Percentiles rank a stretch among this genome's conserved stretches.
These are phyloP conservation scores for Colletotrichum magnum DNA, from an alignment of 2,329 filamentous ascomycete genomes.

Conservation along the genomic window DNA sequence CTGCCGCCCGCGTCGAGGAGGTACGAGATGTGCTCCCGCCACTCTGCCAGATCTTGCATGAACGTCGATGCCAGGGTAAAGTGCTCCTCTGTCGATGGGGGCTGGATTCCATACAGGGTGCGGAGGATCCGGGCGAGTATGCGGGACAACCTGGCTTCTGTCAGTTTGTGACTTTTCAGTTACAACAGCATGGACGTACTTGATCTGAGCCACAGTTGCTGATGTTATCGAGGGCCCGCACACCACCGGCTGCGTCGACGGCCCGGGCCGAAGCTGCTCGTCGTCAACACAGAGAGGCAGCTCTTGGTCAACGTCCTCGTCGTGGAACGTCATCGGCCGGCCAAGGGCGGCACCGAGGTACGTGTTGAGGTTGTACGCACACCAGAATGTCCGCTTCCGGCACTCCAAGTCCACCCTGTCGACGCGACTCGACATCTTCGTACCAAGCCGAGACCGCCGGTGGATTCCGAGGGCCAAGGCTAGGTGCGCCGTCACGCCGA, in stretches of 20 bases:
- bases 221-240: conserved; percentile 47
- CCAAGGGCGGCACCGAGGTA: conserved; percentile 75
- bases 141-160: conserved; percentile 46
- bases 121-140: conserved; percentile 53
- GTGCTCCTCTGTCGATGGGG: conserved; percentile 46
- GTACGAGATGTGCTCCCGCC: conserved; percentile 50
- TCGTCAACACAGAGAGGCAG: conserved; percentile 69
- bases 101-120: conserved; percentile 52
- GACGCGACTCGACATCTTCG: background rate
- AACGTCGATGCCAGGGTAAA: conserved; percentile 46
- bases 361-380: conserved; percentile 73
- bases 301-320: conserved; percentile 76
- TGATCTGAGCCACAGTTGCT: conserved; percentile 52
- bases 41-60: conserved; percentile 49
- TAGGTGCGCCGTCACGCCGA: conserved; percentile 57
- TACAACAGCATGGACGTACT: conserved; percentile 41
- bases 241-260: background rate
- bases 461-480: conserved; percentile 49
- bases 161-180: background rate
- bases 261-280: conserved; percentile 45
- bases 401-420: conserved; percentile 54
- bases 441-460: conserved; percentile 11
- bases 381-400: conserved; percentile 70
- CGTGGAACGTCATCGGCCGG: conserved; percentile 71
- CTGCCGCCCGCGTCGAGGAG: conserved; percentile 56